Conservation (phyloP, 495 filamentous ascomycete genomes). For the Penicillium arizonense region DNA sequence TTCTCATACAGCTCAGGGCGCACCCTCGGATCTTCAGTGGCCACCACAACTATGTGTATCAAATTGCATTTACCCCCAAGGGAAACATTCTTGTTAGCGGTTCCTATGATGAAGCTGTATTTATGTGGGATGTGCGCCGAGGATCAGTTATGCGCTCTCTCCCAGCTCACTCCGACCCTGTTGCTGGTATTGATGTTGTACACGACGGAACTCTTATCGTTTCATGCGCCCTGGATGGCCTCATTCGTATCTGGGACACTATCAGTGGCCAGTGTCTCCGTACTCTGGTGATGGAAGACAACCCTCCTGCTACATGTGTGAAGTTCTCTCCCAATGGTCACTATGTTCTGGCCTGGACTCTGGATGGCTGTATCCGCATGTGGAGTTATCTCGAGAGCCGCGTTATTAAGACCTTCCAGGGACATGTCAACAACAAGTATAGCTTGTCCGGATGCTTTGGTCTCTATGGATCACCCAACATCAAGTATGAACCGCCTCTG, state of each 20-base stretch:
- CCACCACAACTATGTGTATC: slow-evolving; percentile 95
- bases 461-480: slow-evolving; percentile 49
- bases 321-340: slow-evolving; percentile 92
- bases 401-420: slow-evolving; percentile 95
- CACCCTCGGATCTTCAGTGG: slow-evolving; percentile 67
- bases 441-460: slow-evolving; percentile 83
- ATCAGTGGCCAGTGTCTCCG: slow-evolving; percentile 91
- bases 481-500: slow-evolving; percentile 22
- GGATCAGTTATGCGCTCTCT: slow-evolving; percentile 82
- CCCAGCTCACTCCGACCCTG: slow-evolving; percentile 92
- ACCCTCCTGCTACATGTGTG: slow-evolving; percentile 85
- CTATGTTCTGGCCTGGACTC: slow-evolving; percentile 85
- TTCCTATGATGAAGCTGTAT: slow-evolving; percentile 95
- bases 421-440: slow-evolving; percentile 81
- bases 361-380: slow-evolving; percentile 84
- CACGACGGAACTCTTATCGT: slow-evolving; percentile 88
- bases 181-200: slow-evolving; percentile 89
- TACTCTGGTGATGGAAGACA: slow-evolving; percentile 94
- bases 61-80: slow-evolving; percentile 89
- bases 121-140: slow-evolving; percentile 91
- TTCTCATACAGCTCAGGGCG: slow-evolving; percentile 50
- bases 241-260: slow-evolving; percentile 95
- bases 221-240: slow-evolving; percentile 83
- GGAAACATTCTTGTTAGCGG: slow-evolving; percentile 94
- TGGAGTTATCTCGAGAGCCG: slow-evolving; percentile 92